phyloP scores from a whole-genome alignment of 2,329 filamentous ascomycete species.

The Fusarium chaquense region DNA sequence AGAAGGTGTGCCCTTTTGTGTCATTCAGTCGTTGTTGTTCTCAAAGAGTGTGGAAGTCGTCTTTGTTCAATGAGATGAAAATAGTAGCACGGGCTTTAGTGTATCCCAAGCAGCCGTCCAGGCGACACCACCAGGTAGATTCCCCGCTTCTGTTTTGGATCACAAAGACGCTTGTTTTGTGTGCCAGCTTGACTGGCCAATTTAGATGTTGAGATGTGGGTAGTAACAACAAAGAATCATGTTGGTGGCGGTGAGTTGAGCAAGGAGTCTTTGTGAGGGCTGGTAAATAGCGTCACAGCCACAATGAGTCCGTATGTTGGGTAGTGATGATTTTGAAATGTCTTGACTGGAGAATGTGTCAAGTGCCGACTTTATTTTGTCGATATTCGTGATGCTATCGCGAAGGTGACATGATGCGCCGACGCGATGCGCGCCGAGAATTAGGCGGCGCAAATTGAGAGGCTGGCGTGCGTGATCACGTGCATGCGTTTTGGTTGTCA shows the following conservation, averaged over 20 bases:
- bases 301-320: background rate
- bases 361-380: slow-evolving; percentile 28
- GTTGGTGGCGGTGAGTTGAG: slow-evolving; percentile 39
- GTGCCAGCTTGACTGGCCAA: slow-evolving; percentile 36
- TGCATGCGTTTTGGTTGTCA: slow-evolving; percentile 28
- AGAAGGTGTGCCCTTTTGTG: slow-evolving; percentile 27
- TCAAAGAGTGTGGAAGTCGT: slow-evolving; percentile 1
- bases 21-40: slow-evolving; percentile 35
- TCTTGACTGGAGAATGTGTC: slow-evolving; percentile 1
- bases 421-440: slow-evolving; percentile 52
- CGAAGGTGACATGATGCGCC: slow-evolving; percentile 45
- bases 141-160: slow-evolving; percentile 5
- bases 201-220: slow-evolving; percentile 32
- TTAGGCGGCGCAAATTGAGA: slow-evolving; percentile 52
- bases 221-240: slow-evolving; percentile 47
- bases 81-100: slow-evolving; percentile 33
- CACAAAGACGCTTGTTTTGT: slow-evolving; percentile 25
- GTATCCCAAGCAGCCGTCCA: slow-evolving; percentile 16
- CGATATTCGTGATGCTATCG: slow-evolving; percentile 42
- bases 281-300: background rate
- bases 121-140: slow-evolving; percentile 5
- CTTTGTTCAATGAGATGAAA: slow-evolving; percentile 39
- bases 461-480: slow-evolving; percentile 47
- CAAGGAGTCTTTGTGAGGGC: slow-evolving; percentile 5
- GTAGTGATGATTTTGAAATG: background rate